Base-by-base conservation (phyloP, 2,329 filamentous ascomycete genomes). In the Alternaria arborescens region DNA sequence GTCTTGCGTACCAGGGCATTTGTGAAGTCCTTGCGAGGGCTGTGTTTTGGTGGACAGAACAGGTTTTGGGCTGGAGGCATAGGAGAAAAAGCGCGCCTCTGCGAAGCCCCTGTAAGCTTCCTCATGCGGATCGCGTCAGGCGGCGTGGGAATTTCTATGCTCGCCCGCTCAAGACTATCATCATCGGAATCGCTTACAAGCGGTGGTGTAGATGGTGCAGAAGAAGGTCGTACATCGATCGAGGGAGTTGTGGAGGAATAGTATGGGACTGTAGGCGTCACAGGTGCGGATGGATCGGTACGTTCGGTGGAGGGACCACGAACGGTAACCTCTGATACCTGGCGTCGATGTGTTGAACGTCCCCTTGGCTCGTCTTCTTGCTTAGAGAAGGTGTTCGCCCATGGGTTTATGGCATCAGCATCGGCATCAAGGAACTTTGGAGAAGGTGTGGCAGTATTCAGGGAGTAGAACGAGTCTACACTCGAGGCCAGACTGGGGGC, bases 1-100 rank as follows among this genome's bases (percentile, higher is more conserved):
- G 93, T 93, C 78, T 92, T 94, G 57, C 89, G 87, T 26, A 97
- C 85, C 30, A 97, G 86, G 3, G 88, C 85, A 52, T 87, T 82
- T 4, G 75, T 77, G 42, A 78, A 75, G 28, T 77, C 71, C 42
- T 73, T 70, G 69, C 72, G 64, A 30, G 68, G 76, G 36, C 80
- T 73, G 58, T 80, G 77, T 48, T 79, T 72, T 40, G 71, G 76
- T 5, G 87, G 85, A 5, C 85, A 83, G 70, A 90, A 88, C 10
- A 93, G 79, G 60, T 89, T 90, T 7, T 89, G 88, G 0, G 89
- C 82, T 1, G 89, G 85, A 3, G 91, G 90, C 62, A 93, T 83
- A 0, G 90, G 89, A 0, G 90, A 90, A 8, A 91, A 81, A 8
- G 85, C 85, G 38, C 87, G 85, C 58, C 84, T 82, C 58, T 83